phyloP scores from a whole-genome alignment of 495 filamentous ascomycete species.

The Cercophora newfieldiana region DNA sequence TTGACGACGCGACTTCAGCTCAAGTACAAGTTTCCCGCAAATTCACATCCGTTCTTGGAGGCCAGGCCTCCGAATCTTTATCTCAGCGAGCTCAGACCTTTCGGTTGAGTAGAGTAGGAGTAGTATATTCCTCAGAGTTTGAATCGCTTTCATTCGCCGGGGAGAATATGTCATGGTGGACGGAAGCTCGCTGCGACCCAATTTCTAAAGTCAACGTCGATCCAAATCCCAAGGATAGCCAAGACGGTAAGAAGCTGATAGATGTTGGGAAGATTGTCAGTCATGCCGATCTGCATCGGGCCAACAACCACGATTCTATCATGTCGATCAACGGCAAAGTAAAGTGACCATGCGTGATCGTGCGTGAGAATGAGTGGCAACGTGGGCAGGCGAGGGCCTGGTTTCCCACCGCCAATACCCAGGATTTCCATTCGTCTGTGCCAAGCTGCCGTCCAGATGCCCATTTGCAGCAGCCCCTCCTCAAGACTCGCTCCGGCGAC shows the following conservation, averaged over 20 bases:
- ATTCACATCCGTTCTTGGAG: too few relatives aligned
- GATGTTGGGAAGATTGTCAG: slow-evolving; percentile 8
- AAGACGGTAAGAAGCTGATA: slow-evolving; percentile 2
- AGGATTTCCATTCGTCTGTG: slow-evolving; percentile 13
- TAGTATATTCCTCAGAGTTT: too few relatives aligned
- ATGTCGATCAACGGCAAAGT: slow-evolving; percentile 11
- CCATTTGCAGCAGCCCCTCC: slow-evolving; percentile 13
- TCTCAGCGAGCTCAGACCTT: too few relatives aligned
- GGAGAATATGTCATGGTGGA: too few relatives aligned
- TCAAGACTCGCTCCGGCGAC: slow-evolving; percentile 7
- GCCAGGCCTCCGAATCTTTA: too few relatives aligned
- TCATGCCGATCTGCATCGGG: slow-evolving; percentile 3
- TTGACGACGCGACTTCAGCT: too few relatives aligned
- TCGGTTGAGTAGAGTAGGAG: too few relatives aligned
- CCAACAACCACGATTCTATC: slow-evolving; percentile 5
- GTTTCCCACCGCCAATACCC: slow-evolving; percentile 4
- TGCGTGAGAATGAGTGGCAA: slow-evolving; percentile 11
- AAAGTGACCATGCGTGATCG: slow-evolving; percentile 13
- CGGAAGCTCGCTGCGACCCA: too few relatives aligned
- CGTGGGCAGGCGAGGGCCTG: slow-evolving; percentile 5
- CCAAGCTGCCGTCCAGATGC: slow-evolving; percentile 17
- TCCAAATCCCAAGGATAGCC: not conserved
- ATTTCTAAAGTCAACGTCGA: not conserved
- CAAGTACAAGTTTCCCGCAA: too few relatives aligned
- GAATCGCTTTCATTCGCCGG: too few relatives aligned